These are phyloP conservation scores for Heterobasidion parviporum DNA, from an alignment of 1,284 basidiomycete genomes.

Conservation along the genomic window DNA sequence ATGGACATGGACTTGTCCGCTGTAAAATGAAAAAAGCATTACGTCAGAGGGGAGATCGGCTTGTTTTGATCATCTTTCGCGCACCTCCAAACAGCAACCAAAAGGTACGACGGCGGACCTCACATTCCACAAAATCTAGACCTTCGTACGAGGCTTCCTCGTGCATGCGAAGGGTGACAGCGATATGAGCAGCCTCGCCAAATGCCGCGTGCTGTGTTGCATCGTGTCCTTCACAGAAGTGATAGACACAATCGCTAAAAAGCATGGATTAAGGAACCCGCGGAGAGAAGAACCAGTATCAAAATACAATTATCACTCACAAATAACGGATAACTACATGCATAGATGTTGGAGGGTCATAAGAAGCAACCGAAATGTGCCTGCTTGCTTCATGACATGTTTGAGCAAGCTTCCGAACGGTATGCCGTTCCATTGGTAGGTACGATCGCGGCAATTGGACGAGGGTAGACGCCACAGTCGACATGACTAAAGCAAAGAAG, in stretches of 20 bases:
- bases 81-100: slow-evolving; percentile 80
- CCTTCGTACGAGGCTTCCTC: slow-evolving; percentile 76
- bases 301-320: slow-evolving; percentile 34
- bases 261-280: slow-evolving; percentile 2
- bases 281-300: slow-evolving; percentile 3
- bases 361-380: slow-evolving; percentile 68
- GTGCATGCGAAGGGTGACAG: slow-evolving; percentile 73
- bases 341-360: slow-evolving; percentile 75
- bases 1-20: slow-evolving; percentile 87
- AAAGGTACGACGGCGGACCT: slow-evolving; percentile 74
- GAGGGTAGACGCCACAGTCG: slow-evolving; percentile 73
- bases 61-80: slow-evolving; percentile 12
- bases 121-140: slow-evolving; percentile 77
- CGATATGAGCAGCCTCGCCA: slow-evolving; percentile 75
- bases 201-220: slow-evolving; percentile 81
- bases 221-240: slow-evolving; percentile 82
- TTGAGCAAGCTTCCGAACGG: slow-evolving; percentile 70
- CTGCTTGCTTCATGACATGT: slow-evolving; percentile 75
- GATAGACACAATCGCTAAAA: slow-evolving; percentile 68
- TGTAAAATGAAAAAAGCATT: slow-evolving; percentile 18
- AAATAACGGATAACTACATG: slow-evolving; percentile 80
- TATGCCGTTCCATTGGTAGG: slow-evolving; percentile 70
- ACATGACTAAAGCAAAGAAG: slow-evolving; percentile 83
- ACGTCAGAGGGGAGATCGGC: background rate
- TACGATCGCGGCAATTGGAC: slow-evolving; percentile 78